Conservation (phyloP, 2,329 filamentous ascomycete species). For the Paraphaeosphaeria minitans region DNA sequence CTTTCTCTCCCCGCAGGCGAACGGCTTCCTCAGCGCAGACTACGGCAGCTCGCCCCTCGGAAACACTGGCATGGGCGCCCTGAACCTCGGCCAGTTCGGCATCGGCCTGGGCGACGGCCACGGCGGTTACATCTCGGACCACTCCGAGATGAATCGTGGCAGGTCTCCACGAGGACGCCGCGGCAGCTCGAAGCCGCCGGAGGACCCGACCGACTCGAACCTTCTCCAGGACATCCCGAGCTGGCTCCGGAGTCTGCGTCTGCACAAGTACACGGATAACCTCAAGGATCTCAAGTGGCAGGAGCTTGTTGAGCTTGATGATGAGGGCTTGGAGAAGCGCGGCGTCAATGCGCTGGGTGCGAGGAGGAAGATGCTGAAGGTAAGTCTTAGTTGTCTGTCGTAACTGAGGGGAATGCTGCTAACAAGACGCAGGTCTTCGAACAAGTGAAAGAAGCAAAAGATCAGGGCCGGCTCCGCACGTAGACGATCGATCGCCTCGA, state of each 20-base stretch:
- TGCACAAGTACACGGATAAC: slow-evolving; percentile 99
- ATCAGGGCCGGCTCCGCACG: slow-evolving; percentile 47
- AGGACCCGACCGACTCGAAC: slow-evolving; percentile 91
- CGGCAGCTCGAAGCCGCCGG: slow-evolving; percentile 95
- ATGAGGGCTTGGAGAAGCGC: slow-evolving; percentile 87
- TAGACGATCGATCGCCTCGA: slow-evolving; percentile 20
- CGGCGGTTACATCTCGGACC: slow-evolving; percentile 78
- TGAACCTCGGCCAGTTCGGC: slow-evolving; percentile 75
- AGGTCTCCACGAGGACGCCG: slow-evolving; percentile 89
- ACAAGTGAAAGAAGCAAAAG: slow-evolving; percentile 74
- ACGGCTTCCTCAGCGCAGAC: slow-evolving; percentile 90
- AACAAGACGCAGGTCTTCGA: slow-evolving; percentile 75
- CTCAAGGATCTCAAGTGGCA: slow-evolving; percentile 97
- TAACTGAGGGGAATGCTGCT: slow-evolving; percentile 23
- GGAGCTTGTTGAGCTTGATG: slow-evolving; percentile 87
- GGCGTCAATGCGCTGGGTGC: slow-evolving; percentile 95
- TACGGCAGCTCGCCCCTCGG: slow-evolving; percentile 74
- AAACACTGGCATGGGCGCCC: slow-evolving; percentile 70
- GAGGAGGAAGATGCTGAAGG: slow-evolving; percentile 97
- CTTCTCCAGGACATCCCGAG: slow-evolving; percentile 93
- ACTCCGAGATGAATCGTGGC: slow-evolving; percentile 87
- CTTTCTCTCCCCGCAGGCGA: slow-evolving; percentile 89
- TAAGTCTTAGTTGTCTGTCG: slow-evolving; percentile 40
- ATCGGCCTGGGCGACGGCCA: slow-evolving; percentile 58
- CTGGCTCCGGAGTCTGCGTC: slow-evolving; percentile 90